Base-by-base conservation (phyloP, 2,329 filamentous ascomycete species). In the Elsinoe ampelina region DNA sequence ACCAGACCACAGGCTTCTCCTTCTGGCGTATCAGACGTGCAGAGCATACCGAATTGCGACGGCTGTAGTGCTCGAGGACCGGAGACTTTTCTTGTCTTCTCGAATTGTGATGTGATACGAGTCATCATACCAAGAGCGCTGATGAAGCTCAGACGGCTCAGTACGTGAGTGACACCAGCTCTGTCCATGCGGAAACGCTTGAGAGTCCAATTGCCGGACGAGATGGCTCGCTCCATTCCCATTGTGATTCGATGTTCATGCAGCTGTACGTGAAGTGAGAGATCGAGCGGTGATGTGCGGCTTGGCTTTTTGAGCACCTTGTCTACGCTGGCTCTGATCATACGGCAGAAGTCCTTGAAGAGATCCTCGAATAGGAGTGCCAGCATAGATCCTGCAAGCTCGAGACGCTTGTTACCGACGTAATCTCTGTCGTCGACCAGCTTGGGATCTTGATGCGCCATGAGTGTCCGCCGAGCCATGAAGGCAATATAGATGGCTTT, bases 101-200 rank as follows among this genome's bases (percentile, higher is more conserved):
- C 93, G 67, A 98, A 98, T 74, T 98, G 93, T 79, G 88, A 95
- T 70, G 87, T 93, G 66, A 98, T 97, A 71, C 93, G 82, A 12
- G 93, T 98, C 93, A 98, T 98, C 95, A 98, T 98, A 61, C 95
- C 95, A 26, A 98, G 81, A 26, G 93, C 93, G 61, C 87, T 88
- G 70, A 98, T 96, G 68, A 97, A 98, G 71, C 92, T 97, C 57
- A 98, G 77, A 61, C 93, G 84, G 72, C 92, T 97, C 50, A 98
- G 78, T 39, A 98, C 90, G 71, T 98, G 93, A 0, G 95, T 97
- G 19, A 98, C 90, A 68, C 93, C 93, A 19, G 93, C 92, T 68
- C 92, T 81, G 68, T 97, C 95, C 93, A 98, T 98, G 71, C 92
- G 90, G 76, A 98, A 98, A 69, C 95, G 89, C 73, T 96, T 96